Base-by-base conservation (phyloP, 176 grass and related monocot species). In the Cenchrus americanus region DNA sequence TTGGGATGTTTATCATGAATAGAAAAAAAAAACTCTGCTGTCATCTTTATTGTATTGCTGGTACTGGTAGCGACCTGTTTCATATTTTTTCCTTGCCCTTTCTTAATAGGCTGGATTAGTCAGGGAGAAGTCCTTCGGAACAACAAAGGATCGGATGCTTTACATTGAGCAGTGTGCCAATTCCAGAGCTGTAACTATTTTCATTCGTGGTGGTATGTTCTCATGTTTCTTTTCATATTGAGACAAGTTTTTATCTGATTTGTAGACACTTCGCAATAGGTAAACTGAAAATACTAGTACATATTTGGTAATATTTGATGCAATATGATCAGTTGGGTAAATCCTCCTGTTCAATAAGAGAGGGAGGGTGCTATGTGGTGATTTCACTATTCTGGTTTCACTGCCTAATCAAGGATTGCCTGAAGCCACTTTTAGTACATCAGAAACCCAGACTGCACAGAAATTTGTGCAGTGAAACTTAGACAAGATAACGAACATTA, bases 131-230 rank as follows among this genome's bases (percentile, higher is more conserved):
- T 91, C 90, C 63, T 98, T 98, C 41, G 93, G 92, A 71, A 98
- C 96, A 44, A 98, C 91, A 24, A 95, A 93, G 68, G 89, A 98
- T 43, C 85, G 87, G 40, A 93, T 98, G 96, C 82, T 98, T 55
- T 95, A 92, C 69, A 98, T 98, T 24, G 96, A 98, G 63, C 62
- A 90, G 5, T 93, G 92, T 91, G 92, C 92, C 43, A 95, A 98
- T 80, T 93, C 92, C 23, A 91, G 90, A 82, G 96, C 91, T 77
- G 92, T 98, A 42, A 98, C 96, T 48, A 92, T 98, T 66, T 95
- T 95, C 72, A 91, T 98, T 74, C 91, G 83, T 85, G 96, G 96
- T 24, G 91, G 91, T 98, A 93, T 80, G 87, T 69, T 76, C 42
- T 61, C 10, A 70, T 77, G 32, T 63, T 46, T 34, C n/a, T 10